Conservation (phyloP, 345 rosid genomes). For the Turnera subulata region DNA sequence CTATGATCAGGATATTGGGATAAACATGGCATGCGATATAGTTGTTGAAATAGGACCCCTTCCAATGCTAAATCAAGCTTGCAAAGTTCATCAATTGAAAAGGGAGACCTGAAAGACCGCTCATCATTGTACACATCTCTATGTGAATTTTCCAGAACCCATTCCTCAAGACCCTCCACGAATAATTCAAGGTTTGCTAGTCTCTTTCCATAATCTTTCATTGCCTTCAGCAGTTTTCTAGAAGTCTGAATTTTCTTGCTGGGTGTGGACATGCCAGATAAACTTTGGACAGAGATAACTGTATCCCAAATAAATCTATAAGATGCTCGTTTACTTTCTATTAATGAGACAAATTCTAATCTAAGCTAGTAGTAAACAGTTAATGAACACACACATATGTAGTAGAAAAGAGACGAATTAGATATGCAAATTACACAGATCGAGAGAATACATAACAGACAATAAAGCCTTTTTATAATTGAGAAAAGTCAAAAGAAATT, state of each 20-base stretch:
- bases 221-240: conserved; percentile 42
- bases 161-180: conserved; percentile 33
- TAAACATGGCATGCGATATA: conserved; percentile 55
- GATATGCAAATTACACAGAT: too few relatives aligned
- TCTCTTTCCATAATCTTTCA: conserved; percentile 42
- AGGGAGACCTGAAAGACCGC: conserved; percentile 37
- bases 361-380: too few relatives aligned
- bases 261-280: conserved; percentile 42
- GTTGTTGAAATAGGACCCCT: conserved; percentile 52
- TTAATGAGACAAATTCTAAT: not conserved
- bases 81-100: conserved; percentile 44
- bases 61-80: conserved; percentile 63
- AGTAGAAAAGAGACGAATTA: too few relatives aligned
- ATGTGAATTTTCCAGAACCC: conserved; percentile 39
- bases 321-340: not conserved
- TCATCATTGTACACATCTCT: conserved; percentile 22
- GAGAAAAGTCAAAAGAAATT: too few relatives aligned
- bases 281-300: conserved; percentile 42
- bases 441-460: too few relatives aligned
- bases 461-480: too few relatives aligned
- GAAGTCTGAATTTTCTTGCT: conserved; percentile 39
- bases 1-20: conserved; percentile 26
- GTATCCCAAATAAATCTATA: conserved; percentile 21
- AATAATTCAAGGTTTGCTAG: conserved; percentile 38
- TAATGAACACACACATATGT: too few relatives aligned